Conservation (phyloP, 768 basidiomycete genomes). For the Boletus vinaceobasis region DNA sequence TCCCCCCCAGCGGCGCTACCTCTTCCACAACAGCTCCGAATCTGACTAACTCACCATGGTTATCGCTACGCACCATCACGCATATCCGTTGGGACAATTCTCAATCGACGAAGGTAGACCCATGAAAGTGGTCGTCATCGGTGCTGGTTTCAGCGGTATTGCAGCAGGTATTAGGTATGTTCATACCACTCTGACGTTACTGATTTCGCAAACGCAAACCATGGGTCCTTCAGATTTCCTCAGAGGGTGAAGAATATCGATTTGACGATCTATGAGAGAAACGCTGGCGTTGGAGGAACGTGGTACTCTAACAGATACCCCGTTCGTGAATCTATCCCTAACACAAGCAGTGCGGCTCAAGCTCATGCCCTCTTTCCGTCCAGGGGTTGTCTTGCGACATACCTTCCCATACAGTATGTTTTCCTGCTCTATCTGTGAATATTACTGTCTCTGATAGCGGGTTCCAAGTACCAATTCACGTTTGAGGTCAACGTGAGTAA, state of each 20-base stretch:
- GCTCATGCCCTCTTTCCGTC: not conserved
- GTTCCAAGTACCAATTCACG: constrained; percentile 51
- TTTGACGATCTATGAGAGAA: constrained; percentile 58
- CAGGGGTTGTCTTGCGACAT: constrained; percentile 62
- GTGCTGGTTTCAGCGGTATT: constrained; percentile 60
- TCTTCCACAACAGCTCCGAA: not conserved
- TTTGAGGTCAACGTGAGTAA: constrained; percentile 49
- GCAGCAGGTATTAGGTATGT: constrained; percentile 53
- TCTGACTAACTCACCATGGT: not conserved
- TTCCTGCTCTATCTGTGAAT: not conserved
- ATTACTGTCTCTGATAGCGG: not conserved
- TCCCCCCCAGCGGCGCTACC: too few species aligned
- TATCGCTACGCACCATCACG: too few species aligned
- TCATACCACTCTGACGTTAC: not conserved
- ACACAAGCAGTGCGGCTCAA: not conserved
- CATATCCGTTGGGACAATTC: constrained; percentile 38
- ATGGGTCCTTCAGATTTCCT: constrained; percentile 37
- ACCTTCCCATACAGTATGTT: constrained; percentile 50
- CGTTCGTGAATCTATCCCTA: constrained; percentile 25
- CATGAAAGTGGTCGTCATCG: constrained; percentile 53
- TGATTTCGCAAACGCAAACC: not conserved
- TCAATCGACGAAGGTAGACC: constrained; percentile 51
- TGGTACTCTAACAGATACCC: constrained; percentile 60
- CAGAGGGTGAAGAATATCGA: constrained; percentile 53
- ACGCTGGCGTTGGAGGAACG: constrained; percentile 57